These are phyloP conservation scores for Selaginella moellendorffii DNA, from an alignment of 75 land plant genomes.

Conservation along the genomic window DNA sequence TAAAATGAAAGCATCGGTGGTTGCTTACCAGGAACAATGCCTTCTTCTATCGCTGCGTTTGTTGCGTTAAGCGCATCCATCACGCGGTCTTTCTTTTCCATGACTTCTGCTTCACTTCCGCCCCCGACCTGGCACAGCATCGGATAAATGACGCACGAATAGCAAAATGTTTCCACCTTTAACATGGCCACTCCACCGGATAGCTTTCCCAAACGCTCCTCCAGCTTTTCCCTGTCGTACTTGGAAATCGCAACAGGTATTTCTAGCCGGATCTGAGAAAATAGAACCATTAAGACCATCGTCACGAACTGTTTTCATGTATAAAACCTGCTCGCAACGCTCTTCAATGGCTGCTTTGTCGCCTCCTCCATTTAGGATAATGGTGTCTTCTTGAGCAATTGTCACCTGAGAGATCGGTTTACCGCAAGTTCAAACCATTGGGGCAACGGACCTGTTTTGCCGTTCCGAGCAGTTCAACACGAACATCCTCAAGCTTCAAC, in stretches of 20 bases:
- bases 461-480: not conserved
- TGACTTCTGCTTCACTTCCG: conserved; percentile 59
- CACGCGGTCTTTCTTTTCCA: conserved; percentile 92
- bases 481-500: not conserved
- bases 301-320: not conserved
- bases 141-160: too few relatives aligned
- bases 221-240: conserved; percentile 7
- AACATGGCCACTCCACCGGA: not conserved
- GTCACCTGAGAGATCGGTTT: not conserved
- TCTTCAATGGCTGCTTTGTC: conserved; percentile 7
- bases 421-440: not conserved
- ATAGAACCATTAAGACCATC: not conserved
- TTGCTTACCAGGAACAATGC: conserved; percentile 75
- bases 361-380: not conserved
- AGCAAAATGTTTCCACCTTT: too few relatives aligned
- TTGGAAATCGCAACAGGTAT: not conserved
- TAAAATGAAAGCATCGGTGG: too few relatives aligned
- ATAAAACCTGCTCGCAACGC: conserved; percentile 6
- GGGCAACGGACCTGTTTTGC: not conserved
- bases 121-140: conserved; percentile 45
- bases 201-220: conserved; percentile 8
- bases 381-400: conserved; percentile 1
- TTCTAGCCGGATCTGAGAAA: not conserved
- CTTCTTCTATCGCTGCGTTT: conserved; percentile 94
- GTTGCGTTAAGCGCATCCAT: conserved; percentile 97